Conservation (phyloP, 129 eudicot species). For the Glebionis coronaria region DNA sequence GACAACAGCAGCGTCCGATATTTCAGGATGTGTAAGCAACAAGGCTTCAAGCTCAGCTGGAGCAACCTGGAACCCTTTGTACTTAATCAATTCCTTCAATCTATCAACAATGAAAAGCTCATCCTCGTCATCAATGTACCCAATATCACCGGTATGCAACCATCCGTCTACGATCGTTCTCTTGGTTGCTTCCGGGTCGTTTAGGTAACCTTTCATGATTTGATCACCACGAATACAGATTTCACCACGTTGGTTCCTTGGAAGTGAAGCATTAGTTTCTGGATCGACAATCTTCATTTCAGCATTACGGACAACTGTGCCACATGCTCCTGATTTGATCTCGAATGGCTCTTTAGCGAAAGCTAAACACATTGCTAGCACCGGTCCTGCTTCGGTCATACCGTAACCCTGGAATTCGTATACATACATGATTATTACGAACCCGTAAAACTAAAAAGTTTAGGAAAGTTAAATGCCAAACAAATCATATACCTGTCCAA, state of each 20-base stretch:
- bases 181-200: constrained; percentile 75
- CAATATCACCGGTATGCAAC: constrained; percentile 92
- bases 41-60: constrained; percentile 96
- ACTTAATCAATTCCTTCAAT: constrained; percentile 78
- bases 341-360: constrained; percentile 86
- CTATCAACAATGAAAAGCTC: constrained; percentile 97
- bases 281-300: constrained; percentile 87
- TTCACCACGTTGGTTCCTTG: constrained; percentile 77
- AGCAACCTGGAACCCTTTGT: constrained; percentile 97
- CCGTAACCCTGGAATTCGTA: constrained; percentile 72
- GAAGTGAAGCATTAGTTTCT: constrained; percentile 56
- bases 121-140: constrained; percentile 79
- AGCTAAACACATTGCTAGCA: constrained; percentile 85
- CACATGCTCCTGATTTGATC: constrained; percentile 88
- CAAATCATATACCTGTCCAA: constrained; percentile 66
- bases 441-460: not conserved
- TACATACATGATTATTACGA: not conserved
- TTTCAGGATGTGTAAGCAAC: constrained; percentile 52
- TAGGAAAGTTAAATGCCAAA: not conserved
- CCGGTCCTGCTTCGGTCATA: constrained; percentile 99
- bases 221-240: constrained; percentile 90
- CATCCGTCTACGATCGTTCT: constrained; percentile 80
- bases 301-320: constrained; percentile 84
- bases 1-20: constrained; percentile 90
- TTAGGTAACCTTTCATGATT: constrained; percentile 93